A percentile compares a stretch with the other conserved stretches of the same genome.
These are phyloP conservation scores for Colletotrichum incanum DNA, from an alignment of 2,329 filamentous ascomycete genomes.

Conservation along the genomic window DNA sequence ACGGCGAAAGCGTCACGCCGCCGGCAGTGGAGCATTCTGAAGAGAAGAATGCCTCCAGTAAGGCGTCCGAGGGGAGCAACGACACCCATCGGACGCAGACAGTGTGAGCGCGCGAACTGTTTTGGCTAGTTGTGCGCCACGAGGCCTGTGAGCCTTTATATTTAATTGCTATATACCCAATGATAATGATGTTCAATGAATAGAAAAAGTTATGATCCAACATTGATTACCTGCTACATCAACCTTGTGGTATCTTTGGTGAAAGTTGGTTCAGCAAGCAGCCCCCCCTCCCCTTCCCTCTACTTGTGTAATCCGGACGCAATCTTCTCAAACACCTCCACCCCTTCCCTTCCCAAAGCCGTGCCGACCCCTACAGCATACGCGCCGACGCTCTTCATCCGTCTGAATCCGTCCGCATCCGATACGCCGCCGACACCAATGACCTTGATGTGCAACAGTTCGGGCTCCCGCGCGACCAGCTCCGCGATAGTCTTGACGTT, in stretches of 20 bases:
- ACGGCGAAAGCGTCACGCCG: conserved; percentile 38
- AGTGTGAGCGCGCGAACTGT: conserved; percentile 30
- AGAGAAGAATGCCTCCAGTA: conserved; percentile 35
- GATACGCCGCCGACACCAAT: conserved; percentile 83
- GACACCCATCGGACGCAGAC: conserved; percentile 29
- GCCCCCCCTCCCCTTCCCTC: neutral
- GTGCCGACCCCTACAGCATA: conserved; percentile 79
- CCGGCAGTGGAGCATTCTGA: conserved; percentile 38
- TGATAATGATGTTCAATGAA: conserved; percentile 40
- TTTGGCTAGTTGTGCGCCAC: conserved; percentile 18
- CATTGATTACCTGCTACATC: neutral
- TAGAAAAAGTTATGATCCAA: conserved; percentile 14
- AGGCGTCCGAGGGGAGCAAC: conserved; percentile 37
- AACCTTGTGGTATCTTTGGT: neutral
- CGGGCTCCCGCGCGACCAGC: conserved; percentile 67
- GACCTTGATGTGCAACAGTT: conserved; percentile 70
- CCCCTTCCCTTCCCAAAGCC: conserved; percentile 75
- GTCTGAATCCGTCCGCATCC: conserved; percentile 72
- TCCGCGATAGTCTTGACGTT: conserved; percentile 80
- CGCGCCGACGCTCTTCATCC: conserved; percentile 79
- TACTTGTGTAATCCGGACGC: conserved; percentile 31
- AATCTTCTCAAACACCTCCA: conserved; percentile 75
- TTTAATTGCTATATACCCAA: conserved; percentile 43
- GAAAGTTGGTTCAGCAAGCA: neutral
- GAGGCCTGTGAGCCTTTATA: conserved; percentile 29